Evolutionary conservation across 2,329 filamentous ascomycete genomes (phyloP).

Genomic region (Colletotrichum tofieldiae): DNA sequence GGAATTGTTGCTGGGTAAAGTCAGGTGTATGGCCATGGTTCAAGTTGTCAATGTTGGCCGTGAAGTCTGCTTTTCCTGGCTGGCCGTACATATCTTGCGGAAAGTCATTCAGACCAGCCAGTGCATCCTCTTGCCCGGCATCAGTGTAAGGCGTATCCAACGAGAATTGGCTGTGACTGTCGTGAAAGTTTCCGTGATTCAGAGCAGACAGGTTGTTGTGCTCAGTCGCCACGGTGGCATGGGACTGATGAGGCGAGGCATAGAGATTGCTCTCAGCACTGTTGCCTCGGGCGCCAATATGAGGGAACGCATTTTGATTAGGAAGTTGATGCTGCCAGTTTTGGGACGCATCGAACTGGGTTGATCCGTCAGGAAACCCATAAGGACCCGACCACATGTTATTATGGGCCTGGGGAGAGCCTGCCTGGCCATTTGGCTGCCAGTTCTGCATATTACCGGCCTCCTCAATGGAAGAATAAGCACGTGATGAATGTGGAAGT

Average conservation of each 20-base stretch:
- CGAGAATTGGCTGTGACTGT: slow-evolving; percentile 35
- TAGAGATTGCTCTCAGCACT: slow-evolving; percentile 47
- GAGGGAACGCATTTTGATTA: slow-evolving; percentile 52
- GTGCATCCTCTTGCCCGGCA: slow-evolving; percentile 54
- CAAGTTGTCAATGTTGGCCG: slow-evolving; percentile 49
- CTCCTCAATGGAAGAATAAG: slow-evolving; percentile 5
- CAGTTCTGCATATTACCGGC: slow-evolving; percentile 43
- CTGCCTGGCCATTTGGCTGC: slow-evolving; percentile 42
- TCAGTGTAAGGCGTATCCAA: slow-evolving; percentile 49
- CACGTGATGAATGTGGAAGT: slow-evolving; percentile 30
- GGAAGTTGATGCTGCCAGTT: slow-evolving; percentile 56
- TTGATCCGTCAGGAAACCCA: slow-evolving; percentile 31
- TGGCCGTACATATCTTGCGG: slow-evolving; percentile 57
- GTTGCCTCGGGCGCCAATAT: slow-evolving; percentile 55
- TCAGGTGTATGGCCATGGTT: slow-evolving; percentile 52
- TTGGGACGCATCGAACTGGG: slow-evolving; percentile 57
- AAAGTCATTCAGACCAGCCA: slow-evolving; percentile 56
- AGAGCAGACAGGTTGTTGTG: slow-evolving; percentile 31
- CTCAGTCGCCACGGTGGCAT: slow-evolving; percentile 35
- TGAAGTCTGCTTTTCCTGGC: slow-evolving; percentile 52
- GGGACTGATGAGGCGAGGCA: slow-evolving; percentile 39
- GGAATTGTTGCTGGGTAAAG: slow-evolving; percentile 53
- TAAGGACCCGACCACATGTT: slow-evolving; percentile 39
- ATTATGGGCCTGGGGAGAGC: slow-evolving; percentile 40
- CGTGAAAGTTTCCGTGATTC: slow-evolving; percentile 37